Base-by-base conservation (phyloP, 106 monocot species). In the Platanthera guangdongensis region DNA sequence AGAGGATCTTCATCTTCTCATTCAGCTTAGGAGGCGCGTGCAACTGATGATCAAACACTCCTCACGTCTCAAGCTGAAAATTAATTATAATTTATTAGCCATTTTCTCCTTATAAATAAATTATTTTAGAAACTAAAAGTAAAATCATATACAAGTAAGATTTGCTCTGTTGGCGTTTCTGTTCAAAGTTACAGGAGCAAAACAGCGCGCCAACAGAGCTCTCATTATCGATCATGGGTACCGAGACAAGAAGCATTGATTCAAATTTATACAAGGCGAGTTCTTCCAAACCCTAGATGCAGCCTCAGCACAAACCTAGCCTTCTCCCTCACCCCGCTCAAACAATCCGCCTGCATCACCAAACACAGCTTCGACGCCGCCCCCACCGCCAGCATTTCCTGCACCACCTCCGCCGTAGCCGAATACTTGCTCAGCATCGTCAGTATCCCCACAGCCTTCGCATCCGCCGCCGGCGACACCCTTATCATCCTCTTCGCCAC, bases 361-460 rank as follows among this genome's bases (percentile, higher is more conserved):
- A 87, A 50, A 81, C 85, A 90, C 0, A 90, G 81, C 85, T 90
- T 90, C 9, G 81, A 51, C 76, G 85, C 87, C 2, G 79, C 90
- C 18, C 87, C 90, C 22, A 87, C 85, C 50, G 47, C 76, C 78
- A 83, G 12, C 87, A 90, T 87, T 81, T 90, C 87, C 81, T 73
- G 60, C 49, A 85, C 11, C 51, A 90, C 80, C 63, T 74, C 83
- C 0, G 15, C 51, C 72, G 83, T 80, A 54, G 78, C 85, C 53
- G 87, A 76, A 72, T 46, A 73, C 81, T 69, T 80, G 51, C 78
- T 72, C 46, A 90, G 48, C 64, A 83, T 54, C 19, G 57, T 54
- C 68, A 90, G 47, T 6, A 90, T 80, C 30, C 77, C 12, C 77
- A 90, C 83, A 21, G 85, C 87, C 68, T 49, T 49, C 11, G 84